Evolutionary conservation across 495 filamentous ascomycete species (phyloP), one percentile per base, ranked within the genome.

Genomic region (Thermothielavioides terrestris): DNA sequence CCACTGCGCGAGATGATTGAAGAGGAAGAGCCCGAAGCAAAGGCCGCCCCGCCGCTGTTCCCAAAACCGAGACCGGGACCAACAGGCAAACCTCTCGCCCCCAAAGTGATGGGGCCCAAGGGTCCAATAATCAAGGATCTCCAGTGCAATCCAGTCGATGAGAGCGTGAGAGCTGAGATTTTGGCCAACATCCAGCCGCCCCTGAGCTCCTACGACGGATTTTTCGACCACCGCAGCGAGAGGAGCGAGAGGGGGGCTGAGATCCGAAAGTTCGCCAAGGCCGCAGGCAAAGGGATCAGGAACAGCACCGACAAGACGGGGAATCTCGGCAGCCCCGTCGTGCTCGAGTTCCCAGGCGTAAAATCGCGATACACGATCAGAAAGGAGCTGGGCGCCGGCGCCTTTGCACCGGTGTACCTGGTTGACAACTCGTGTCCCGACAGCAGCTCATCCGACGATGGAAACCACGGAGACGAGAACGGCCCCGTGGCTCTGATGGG

Each of bases 321-420:
- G 6, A 72, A 69, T 41, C 52, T 83, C 4, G 67, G 76, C 15
- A 60, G 74, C 30, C 72, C 81, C 1, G 86, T 47, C 1, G 74
- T 77, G 23, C 74, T 98, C 14, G 68, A 80, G 35, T 86, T 97
- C 49, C 75, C 80, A 0, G 81, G 77, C 25, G 64, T 68, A 15
- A 65, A 76, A 14, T 69, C 76, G 6, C 66, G 72, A 4, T 97
- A 95, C 67, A 82, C 83, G 8, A 67, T 98, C 49, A 85, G 83
- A 53, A 80, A 84, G n/a, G 89, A 95, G 59, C 80, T 98, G 7
- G 92, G 92, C 8, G 84, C 88, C 17, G 92, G 92, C 21, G 91
- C 94, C 2, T 97, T 89, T 66, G 92, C 89, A 6, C 89, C 92
- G 0, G 94, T 98, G 6, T 97, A 96, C 64, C 76, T 97, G 2